Conservation (phyloP, 1,284 basidiomycete genomes). For the Ustilago bromivora region DNA sequence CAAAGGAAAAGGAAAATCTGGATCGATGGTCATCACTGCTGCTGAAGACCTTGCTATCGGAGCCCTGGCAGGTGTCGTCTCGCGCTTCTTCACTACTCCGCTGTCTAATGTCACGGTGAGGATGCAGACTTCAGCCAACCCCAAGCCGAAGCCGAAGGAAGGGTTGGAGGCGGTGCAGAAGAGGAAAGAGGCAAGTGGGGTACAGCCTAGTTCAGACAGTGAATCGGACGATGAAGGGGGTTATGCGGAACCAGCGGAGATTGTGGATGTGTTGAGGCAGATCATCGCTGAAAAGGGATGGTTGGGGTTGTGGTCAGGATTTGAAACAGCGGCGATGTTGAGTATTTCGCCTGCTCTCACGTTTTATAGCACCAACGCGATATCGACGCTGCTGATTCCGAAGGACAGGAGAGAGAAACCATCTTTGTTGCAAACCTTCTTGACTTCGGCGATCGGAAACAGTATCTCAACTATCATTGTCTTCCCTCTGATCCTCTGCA, state of each 20-base stretch:
- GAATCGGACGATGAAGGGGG: slow-evolving; percentile 67
- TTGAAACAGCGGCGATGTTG: slow-evolving; percentile 68
- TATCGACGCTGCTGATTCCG: slow-evolving; percentile 62
- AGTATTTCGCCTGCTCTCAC: slow-evolving; percentile 70
- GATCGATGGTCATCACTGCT: slow-evolving; percentile 60
- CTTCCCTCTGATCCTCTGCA: slow-evolving; percentile 71
- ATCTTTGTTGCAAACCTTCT: slow-evolving; percentile 69
- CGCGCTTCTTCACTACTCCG: slow-evolving; percentile 71
- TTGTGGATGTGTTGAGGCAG: slow-evolving; percentile 62
- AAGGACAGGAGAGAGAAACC: slow-evolving; percentile 45
- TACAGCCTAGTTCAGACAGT: slow-evolving; percentile 41
- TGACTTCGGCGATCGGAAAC: slow-evolving; percentile 71
- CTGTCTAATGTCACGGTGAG: slow-evolving; percentile 72
- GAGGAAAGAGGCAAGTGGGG: background rate
- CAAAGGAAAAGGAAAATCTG: slow-evolving; percentile 24
- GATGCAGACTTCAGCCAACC: slow-evolving; percentile 69
- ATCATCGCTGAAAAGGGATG: slow-evolving; percentile 69
- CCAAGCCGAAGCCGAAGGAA: slow-evolving; percentile 36
- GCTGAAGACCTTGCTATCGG: slow-evolving; percentile 72
- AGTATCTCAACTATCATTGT: slow-evolving; percentile 69
- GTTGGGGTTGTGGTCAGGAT: slow-evolving; percentile 70
- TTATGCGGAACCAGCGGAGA: slow-evolving; percentile 58
- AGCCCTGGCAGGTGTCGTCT: slow-evolving; percentile 70
- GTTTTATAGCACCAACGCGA: slow-evolving; percentile 66
- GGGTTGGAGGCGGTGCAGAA: slow-evolving; percentile 11